Percentiles rank a stretch among this genome's conserved stretches.
Evolutionary conservation across 352 stramenopile species (phyloP).

Genomic region (Phytopythium chamaehyphon): DNA sequence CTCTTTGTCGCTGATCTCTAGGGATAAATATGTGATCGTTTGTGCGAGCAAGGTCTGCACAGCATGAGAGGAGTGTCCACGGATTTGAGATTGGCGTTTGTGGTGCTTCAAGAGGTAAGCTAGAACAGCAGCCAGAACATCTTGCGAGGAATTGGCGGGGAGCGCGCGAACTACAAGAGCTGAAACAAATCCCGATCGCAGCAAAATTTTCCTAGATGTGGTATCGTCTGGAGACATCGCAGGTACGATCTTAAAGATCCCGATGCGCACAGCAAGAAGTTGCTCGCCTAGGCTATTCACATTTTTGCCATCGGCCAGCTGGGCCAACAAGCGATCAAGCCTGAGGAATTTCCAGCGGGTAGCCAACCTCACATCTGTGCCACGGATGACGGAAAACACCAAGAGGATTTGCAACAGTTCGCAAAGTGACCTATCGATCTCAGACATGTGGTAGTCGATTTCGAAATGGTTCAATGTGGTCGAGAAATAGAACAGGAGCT

Average conservation of each 20-base stretch:
- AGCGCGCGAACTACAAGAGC: conserved; percentile 20
- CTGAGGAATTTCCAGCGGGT: neutral
- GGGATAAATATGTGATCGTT: neutral
- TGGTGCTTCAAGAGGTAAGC: conserved; percentile 15
- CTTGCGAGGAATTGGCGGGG: conserved; percentile 6
- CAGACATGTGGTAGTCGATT: neutral
- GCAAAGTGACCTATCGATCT: conserved; percentile 16
- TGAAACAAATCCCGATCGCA: conserved; percentile 11
- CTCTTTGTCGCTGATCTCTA: neutral
- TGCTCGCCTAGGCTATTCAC: neutral
- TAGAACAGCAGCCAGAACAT: conserved; percentile 10
- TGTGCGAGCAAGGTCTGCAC: neutral
- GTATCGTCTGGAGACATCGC: neutral
- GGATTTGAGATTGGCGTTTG: neutral
- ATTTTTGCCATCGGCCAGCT: neutral
- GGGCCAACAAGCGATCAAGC: neutral
- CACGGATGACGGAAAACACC: conserved; percentile 21
- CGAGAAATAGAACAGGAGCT: conserved; percentile 41
- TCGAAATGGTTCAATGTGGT: neutral
- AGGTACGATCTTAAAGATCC: neutral
- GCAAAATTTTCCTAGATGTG: neutral
- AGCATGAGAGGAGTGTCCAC: too few relatives aligned
- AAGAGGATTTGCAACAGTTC: conserved; percentile 32
- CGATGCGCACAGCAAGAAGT: neutral
- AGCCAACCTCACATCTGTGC: too few relatives aligned